phyloP scores from a whole-genome alignment of 2,329 filamentous ascomycete genomes.

The Coniochaeta sp. region DNA sequence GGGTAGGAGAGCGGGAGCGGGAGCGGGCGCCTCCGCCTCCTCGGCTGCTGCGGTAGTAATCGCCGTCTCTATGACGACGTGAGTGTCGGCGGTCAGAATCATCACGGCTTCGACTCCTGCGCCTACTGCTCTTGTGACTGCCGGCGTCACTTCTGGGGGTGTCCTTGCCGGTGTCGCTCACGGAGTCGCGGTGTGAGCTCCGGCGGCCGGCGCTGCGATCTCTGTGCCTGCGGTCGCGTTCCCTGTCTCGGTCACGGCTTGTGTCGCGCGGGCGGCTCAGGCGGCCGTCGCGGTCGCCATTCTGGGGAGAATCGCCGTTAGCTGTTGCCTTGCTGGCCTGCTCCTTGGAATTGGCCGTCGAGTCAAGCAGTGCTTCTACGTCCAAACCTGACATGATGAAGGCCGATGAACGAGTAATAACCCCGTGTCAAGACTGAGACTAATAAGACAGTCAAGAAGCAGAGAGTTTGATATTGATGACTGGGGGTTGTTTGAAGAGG shows the following conservation, averaged over 20 bases:
- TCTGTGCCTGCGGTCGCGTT: constrained; percentile 45
- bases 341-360: constrained; percentile 58
- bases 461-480: background rate
- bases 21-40: constrained; percentile 54
- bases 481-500: background rate
- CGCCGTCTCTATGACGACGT: constrained; percentile 66
- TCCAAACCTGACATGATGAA: constrained; percentile 60
- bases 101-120: constrained; percentile 71
- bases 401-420: too few relatives aligned
- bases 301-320: constrained; percentile 53
- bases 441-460: too few relatives aligned
- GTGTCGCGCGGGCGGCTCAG: constrained; percentile 24
- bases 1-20: constrained; percentile 64
- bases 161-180: constrained; percentile 47
- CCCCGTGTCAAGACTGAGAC: too few relatives aligned
- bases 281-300: constrained; percentile 29
- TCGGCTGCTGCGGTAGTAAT: constrained; percentile 66
- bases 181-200: constrained; percentile 42
- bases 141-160: constrained; percentile 70
- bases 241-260: constrained; percentile 48
- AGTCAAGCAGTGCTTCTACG: constrained; percentile 87
- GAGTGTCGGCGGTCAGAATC: constrained; percentile 68
- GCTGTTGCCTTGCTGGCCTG: constrained; percentile 36
- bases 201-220: constrained; percentile 40
- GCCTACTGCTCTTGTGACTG: constrained; percentile 77